Conservation (phyloP, 441 rosid genomes). For the Gossypium gossypioides region DNA sequence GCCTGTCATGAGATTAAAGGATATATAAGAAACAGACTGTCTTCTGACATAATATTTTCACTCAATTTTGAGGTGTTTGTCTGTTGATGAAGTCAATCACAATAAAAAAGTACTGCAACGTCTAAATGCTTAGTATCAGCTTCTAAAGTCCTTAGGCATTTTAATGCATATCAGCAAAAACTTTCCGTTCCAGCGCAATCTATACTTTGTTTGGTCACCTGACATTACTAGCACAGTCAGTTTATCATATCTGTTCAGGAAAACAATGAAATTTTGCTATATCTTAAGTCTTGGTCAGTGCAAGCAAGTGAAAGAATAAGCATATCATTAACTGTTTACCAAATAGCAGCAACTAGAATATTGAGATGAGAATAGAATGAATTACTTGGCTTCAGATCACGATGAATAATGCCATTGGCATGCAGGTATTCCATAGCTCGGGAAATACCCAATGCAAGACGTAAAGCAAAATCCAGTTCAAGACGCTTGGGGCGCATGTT, state of each 20-base stretch:
- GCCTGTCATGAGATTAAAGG: conserved; percentile 22
- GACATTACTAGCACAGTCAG: background rate
- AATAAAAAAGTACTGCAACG: background rate
- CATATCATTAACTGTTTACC: background rate
- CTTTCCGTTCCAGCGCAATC: background rate
- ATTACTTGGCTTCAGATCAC: conserved; percentile 60
- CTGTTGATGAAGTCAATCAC: background rate
- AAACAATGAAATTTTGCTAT: background rate
- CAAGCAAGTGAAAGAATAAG: background rate
- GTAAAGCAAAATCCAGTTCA: conserved; percentile 29
- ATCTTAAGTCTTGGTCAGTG: background rate
- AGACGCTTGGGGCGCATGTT: conserved; percentile 33
- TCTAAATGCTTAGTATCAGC: background rate
- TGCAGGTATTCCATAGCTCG: conserved; percentile 65
- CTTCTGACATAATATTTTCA: background rate
- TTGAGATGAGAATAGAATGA: background rate
- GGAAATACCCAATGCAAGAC: conserved; percentile 49
- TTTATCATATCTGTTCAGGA: background rate
- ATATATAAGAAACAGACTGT: conserved; percentile 1
- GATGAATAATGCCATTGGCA: conserved; percentile 57
- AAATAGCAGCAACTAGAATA: background rate
- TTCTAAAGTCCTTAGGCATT: background rate
- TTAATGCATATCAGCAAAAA: background rate
- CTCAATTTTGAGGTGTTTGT: background rate
- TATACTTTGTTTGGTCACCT: background rate